These are phyloP conservation scores for Microcyclospora pomicola DNA, from an alignment of 2,329 filamentous ascomycete species.

Conservation along the genomic window DNA sequence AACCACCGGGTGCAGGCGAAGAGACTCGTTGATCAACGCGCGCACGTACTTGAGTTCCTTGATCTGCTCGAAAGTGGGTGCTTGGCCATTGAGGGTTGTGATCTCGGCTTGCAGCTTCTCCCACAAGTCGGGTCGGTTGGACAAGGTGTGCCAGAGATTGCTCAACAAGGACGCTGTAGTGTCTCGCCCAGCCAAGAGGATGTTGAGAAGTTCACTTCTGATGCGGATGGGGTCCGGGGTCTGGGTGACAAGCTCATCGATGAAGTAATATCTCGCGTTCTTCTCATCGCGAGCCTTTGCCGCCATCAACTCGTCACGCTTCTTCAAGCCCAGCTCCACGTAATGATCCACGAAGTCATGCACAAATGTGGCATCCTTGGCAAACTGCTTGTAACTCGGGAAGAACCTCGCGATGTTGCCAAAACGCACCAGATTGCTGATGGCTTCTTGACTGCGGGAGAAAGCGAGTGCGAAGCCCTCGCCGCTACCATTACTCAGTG, in stretches of 20 bases:
- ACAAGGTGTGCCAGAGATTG: constrained; percentile 28
- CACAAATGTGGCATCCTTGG: constrained; percentile 27
- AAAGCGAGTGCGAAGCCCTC: constrained; percentile 23
- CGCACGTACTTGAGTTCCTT: constrained; percentile 28
- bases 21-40: constrained; percentile 60
- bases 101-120: constrained; percentile 18
- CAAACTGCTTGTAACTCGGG: constrained; percentile 23
- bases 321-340: constrained; percentile 30
- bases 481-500: constrained; percentile 12
- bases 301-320: constrained; percentile 17
- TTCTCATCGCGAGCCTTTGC: constrained; percentile 21
- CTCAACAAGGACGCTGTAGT: constrained; percentile 40
- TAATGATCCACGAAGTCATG: constrained; percentile 37
- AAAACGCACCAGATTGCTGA: constrained; percentile 14
- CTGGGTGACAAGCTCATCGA: constrained; percentile 33
- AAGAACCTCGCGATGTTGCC: constrained; percentile 11
- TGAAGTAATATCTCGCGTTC: constrained; percentile 32
- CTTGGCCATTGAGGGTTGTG: constrained; percentile 10
- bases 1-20: constrained; percentile 64
- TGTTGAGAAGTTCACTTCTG: constrained; percentile 36
- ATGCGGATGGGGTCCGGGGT: constrained; percentile 35
- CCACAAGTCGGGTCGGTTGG: constrained; percentile 19
- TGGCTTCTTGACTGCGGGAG: constrained; percentile 17
- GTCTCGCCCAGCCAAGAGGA: constrained; percentile 40
- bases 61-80: constrained; percentile 30